phyloP scores from a whole-genome alignment of 108 stramenopile genomes.

The Nitzschia putrida region DNA sequence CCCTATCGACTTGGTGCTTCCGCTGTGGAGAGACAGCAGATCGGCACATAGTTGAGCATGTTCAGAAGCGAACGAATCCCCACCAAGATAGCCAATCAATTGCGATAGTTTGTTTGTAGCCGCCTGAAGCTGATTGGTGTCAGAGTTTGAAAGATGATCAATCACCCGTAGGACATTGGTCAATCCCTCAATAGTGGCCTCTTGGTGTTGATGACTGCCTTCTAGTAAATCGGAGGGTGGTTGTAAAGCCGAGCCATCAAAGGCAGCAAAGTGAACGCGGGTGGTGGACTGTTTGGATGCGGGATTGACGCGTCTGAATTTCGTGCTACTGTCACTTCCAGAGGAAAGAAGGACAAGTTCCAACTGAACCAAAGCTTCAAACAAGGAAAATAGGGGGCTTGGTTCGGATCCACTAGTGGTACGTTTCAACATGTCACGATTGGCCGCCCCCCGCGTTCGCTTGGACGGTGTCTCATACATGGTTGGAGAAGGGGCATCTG shows the following conservation, averaged over 20 bases:
- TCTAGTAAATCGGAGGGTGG: conserved; percentile 35
- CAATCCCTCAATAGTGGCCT: conserved; percentile 11
- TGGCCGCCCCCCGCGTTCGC: no score
- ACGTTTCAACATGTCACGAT: no score
- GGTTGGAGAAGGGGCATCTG: no score
- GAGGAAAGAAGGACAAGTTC: no score
- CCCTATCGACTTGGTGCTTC: neutral
- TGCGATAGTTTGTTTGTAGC: neutral
- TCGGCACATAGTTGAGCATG: neutral
- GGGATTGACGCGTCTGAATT: no score
- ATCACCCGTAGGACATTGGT: conserved; percentile 2
- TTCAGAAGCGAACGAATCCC: no score
- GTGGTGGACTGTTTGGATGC: no score
- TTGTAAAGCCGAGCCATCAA: conserved; percentile 30
- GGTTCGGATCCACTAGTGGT: no score
- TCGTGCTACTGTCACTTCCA: no score
- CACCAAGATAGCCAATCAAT: neutral
- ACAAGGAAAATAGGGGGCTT: no score
- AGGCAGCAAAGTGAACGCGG: conserved; percentile 38
- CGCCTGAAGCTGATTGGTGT: neutral
- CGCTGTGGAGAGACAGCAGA: neutral
- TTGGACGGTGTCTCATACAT: no score
- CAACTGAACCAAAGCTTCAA: no score
- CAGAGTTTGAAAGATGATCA: neutral
- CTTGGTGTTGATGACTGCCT: conserved; percentile 20